Evolutionary conservation across 257 asterid genomes (phyloP).

Genomic region (Nicotiana tomentosiformis): DNA sequence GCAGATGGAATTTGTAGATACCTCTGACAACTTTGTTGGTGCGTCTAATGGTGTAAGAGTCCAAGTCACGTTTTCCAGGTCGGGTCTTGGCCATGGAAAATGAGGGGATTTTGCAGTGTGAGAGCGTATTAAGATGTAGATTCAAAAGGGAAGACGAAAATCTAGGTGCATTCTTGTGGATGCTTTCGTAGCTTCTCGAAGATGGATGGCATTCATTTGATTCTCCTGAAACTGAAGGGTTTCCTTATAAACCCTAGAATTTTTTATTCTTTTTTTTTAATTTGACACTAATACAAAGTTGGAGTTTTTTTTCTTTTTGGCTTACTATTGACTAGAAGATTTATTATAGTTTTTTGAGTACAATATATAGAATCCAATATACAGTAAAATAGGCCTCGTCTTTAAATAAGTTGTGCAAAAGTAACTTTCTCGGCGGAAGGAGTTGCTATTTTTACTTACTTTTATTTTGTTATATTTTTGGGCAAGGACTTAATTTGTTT

Average conservation of each 20-base stretch:
- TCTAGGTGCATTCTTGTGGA: not conserved
- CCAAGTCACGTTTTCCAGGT: conserved; percentile 39
- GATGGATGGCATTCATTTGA: not conserved
- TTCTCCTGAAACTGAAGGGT: not conserved
- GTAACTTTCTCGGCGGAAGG: too few species aligned
- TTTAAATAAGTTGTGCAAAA: too few species aligned
- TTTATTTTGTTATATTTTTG: too few species aligned
- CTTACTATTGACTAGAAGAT: too few species aligned
- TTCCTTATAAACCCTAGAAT: not conserved
- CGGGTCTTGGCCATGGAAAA: conserved; percentile 44
- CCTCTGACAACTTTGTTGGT: conserved; percentile 53
- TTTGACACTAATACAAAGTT: too few species aligned
- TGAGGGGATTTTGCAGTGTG: not conserved
- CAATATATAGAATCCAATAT: too few species aligned
- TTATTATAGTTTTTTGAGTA: too few species aligned
- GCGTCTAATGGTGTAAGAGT: conserved; percentile 47
- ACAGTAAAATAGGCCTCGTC: too few species aligned
- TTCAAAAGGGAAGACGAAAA: not conserved
- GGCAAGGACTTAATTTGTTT: too few species aligned
- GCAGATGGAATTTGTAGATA: conserved; percentile 6
- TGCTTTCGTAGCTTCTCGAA: not conserved
- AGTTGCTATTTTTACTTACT: too few species aligned
- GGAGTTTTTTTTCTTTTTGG: too few species aligned
- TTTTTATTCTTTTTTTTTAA: not conserved
- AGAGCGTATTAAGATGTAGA: too few species aligned